Percentiles rank a stretch among this genome's conserved stretches.
Conservation (phyloP, 768 basidiomycete species). For the Trametes maxima region DNA sequence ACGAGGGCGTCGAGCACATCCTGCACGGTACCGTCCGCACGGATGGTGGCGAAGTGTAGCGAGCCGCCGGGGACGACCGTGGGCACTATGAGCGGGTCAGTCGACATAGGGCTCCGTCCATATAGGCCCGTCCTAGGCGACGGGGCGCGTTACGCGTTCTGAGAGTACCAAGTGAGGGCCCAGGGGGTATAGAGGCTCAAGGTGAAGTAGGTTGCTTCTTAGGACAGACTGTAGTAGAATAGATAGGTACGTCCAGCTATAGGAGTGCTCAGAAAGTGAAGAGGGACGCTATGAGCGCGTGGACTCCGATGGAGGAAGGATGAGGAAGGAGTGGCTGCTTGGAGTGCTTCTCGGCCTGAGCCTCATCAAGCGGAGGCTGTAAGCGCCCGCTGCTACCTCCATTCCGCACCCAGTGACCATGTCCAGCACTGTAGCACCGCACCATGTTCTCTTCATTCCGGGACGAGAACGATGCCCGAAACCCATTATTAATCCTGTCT, state of each 20-base stretch:
- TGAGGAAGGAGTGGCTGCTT: constrained; percentile 10
- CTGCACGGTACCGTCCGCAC: constrained; percentile 53
- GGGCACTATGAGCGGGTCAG: constrained; percentile 55
- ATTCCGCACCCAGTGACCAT: not conserved
- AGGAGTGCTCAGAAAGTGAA: not conserved
- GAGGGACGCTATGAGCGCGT: not conserved
- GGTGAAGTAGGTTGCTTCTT: not conserved
- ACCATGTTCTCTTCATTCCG: not conserved
- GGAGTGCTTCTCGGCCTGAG: constrained; percentile 22
- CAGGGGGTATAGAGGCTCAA: not conserved
- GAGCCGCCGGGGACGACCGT: constrained; percentile 58
- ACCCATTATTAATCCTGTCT: no score
- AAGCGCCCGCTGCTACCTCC: constrained; percentile 4
- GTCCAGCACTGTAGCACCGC: no score
- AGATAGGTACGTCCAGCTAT: not conserved
- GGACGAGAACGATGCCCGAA: not conserved
- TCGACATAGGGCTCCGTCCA: constrained; percentile 38
- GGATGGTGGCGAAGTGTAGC: constrained; percentile 63
- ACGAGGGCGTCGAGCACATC: constrained; percentile 61
- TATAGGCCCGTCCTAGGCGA: constrained; percentile 15
- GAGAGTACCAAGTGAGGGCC: not conserved
- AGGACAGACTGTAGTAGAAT: not conserved
- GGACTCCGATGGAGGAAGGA: no score
- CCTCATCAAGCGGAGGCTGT: not conserved
- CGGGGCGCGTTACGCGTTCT: constrained; percentile 13